Evolutionary conservation across 345 rosid genomes (phyloP), one percentile per base, ranked within the genome.

Genomic region (Ailanthus altissimus): DNA sequence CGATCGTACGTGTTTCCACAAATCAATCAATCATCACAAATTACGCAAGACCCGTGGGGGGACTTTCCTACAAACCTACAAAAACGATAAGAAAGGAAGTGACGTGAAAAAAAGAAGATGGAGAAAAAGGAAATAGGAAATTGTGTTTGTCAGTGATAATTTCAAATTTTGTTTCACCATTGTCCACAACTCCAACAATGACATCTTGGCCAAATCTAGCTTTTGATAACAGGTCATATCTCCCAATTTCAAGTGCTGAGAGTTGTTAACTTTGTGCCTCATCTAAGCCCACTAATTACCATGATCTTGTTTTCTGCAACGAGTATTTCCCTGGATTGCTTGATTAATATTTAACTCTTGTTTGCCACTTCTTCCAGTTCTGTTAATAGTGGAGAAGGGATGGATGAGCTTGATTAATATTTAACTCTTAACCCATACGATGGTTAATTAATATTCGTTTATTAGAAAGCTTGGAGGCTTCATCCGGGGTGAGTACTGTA

Each of bases 271-370:
- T 80, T 0, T 6, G 72, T 26, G 47, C 72, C 26, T 73, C 88
- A 8, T 91, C 81, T 63, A 94, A 74, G 14, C 97, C 98, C 58
- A 84, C 84, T 75, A 94, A 94, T 70, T 90, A 86, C 98, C 98
- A 94, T 60, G 98, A 94, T 79, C 98, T 79, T 75, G 98, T 92
- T 0, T 97, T 94, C 42, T 90, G 97, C 60, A 83, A 10, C n/a
- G 89, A 77, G 78, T 92, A 90, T 80, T 84, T 84, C 71, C 81
- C 76, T 28, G 89, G 84, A 1, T 86, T 64, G 74, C 89, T 90
- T 71, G 78, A 54, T 50, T 83, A 73, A n/a, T n/a, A n/a, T n/a
- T n/a, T n/a, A n/a, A n/a, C n/a, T n/a, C n/a, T n/a, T n/a, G n/a
- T n/a, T n/a, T 18, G 78, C 84, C 60, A 94, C 97, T 23, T 86